Conservation (phyloP, 257 asterid species). For the Parsonsia alboflavescens region DNA sequence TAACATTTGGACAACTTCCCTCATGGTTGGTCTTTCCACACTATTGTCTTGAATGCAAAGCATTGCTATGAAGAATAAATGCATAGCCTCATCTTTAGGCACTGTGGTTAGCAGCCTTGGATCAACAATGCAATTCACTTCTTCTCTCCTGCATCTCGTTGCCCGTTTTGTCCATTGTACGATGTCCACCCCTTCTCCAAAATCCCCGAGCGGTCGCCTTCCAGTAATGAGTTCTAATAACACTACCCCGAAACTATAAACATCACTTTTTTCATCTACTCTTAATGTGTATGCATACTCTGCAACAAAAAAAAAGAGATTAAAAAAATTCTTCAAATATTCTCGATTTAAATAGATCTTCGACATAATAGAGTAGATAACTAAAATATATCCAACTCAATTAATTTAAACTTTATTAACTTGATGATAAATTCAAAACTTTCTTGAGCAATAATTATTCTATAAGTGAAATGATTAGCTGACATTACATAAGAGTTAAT, state of each 20-base stretch:
- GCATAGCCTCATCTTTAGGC: constrained; percentile 80
- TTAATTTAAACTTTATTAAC: too few species aligned
- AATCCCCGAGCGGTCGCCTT: constrained; percentile 41
- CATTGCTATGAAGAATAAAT: constrained; percentile 84
- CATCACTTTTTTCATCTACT: constrained; percentile 52
- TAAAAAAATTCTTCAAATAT: too few species aligned
- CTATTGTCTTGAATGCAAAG: constrained; percentile 87
- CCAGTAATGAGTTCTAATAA: constrained; percentile 37
- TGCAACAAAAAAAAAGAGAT: constrained; percentile 14
- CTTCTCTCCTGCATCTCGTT: constrained; percentile 66
- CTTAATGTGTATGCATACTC: constrained; percentile 44
- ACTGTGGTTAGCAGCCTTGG: constrained; percentile 53
- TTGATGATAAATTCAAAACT: too few species aligned
- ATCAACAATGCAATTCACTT: constrained; percentile 48
- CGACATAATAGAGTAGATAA: too few species aligned
- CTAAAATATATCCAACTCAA: too few species aligned
- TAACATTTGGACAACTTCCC: constrained; percentile 94
- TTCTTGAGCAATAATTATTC: too few species aligned
- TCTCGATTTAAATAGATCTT: too few species aligned
- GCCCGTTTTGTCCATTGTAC: constrained; percentile 58
- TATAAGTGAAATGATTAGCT: too few species aligned
- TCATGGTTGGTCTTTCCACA: constrained; percentile 86
- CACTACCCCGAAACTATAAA: constrained; percentile 45
- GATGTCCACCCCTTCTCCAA: constrained; percentile 46
- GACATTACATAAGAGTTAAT: too few species aligned